Evolutionary conservation across 139 green algal genomes (phyloP).

Genomic region (Auxenochlorella pyrenoidosa): DNA sequence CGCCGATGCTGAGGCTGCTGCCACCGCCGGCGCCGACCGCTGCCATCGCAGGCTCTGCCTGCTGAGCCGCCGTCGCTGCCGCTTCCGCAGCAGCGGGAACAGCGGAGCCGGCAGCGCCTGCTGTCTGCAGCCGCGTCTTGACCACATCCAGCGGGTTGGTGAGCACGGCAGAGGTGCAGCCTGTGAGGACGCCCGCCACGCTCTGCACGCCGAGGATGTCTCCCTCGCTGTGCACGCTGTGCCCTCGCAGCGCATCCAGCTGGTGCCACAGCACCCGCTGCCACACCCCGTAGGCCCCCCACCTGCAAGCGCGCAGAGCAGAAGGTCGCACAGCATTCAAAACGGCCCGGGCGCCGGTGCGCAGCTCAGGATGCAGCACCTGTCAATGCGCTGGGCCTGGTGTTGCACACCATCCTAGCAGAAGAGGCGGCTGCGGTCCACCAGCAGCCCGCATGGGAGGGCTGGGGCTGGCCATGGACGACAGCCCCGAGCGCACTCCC

Average conservation of each 20-base stretch:
- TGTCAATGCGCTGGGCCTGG: no score
- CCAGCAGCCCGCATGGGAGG: no score
- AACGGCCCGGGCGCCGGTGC: no score
- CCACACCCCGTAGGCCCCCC: conserved; percentile 88
- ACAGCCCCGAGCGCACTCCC: no score
- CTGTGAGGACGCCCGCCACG: conserved; percentile 67
- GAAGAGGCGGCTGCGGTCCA: no score
- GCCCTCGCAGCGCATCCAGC: conserved; percentile 31
- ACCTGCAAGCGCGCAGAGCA: conserved; percentile 58
- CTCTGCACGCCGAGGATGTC: conserved; percentile 78
- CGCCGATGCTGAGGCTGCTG: neutral
- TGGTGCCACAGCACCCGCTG: conserved; percentile 85
- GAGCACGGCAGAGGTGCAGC: conserved; percentile 66
- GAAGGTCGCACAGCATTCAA: neutral
- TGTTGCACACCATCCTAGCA: neutral
- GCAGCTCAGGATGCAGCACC: no score
- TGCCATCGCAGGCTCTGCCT: neutral
- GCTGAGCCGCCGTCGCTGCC: neutral
- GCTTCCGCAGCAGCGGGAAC: neutral
- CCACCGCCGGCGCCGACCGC: neutral
- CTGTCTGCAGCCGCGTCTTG: conserved; percentile 83
- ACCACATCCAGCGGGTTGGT: conserved; percentile 90
- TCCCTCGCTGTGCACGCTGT: conserved; percentile 18
- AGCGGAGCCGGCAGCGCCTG: neutral
- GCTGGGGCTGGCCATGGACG: no score